Evolutionary conservation across 2,329 filamentous ascomycete genomes (phyloP), one percentile per base, ranked within the genome.

Genomic region (Hirsutella rhossiliensis): DNA sequence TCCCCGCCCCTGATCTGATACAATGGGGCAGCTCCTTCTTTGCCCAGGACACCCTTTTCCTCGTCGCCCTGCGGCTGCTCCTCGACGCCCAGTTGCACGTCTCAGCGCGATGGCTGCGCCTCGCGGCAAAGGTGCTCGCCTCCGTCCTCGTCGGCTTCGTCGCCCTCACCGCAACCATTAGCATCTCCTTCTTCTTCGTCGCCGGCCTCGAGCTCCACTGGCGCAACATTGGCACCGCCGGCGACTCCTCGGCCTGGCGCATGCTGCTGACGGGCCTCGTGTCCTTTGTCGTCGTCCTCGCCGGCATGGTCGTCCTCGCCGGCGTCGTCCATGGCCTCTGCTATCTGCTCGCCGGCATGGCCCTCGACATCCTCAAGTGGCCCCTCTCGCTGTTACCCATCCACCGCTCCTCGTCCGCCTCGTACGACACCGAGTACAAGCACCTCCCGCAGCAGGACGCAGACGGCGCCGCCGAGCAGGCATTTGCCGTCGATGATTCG

Each of bases 161-260:
- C 47, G 48, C 55, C 17, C 32, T 45, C 2, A 43, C 62, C 6
- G 53, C 57, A 30, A 43, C 52, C 28, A 44, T 56, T 23, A 56
- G 50, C 20, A 48, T 52, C 23, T 52, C 52, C 18, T 59, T 59
- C 41, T 57, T 52, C 36, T 36, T 46, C 18, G 52, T 56, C 2
- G 47, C 60, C 1, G 60, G 61, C 17, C 55, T 56, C 9, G 61
- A 64, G 43, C 54, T 64, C 3, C 62, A 60, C 32, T 61, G 61
- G 52, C 54, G 58, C 38, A 63, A 64, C 40, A 47, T 62, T 19
- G 58, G 48, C 12, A 40, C 63, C 9, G 55, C 54, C 0, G 49
- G 52, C 11, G 62, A 64, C 30, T 48, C 58, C 12, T 56, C 57
- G 2, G 58, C 58, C 1, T 51, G 55, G 46, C 50, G 50, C 15